Evolutionary conservation across 1,284 basidiomycete species (phyloP).

Genomic region (Neonothopanus nambi): DNA sequence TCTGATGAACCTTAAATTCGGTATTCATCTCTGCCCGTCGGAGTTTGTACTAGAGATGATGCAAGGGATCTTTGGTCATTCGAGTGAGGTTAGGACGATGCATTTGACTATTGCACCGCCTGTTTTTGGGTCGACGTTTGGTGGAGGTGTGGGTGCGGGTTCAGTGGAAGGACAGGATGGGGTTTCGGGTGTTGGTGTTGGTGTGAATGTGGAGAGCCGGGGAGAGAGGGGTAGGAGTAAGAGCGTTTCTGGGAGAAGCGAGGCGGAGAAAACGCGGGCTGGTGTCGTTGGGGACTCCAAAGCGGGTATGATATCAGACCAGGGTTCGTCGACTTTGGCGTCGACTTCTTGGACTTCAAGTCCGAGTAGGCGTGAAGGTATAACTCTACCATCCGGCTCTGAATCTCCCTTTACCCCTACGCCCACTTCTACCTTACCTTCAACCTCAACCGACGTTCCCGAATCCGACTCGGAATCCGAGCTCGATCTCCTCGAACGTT

Average conservation of each 20-base stretch:
- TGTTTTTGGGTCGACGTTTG: conserved; percentile 3
- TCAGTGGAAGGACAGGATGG: too few relatives aligned
- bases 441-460: too few relatives aligned
- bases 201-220: too few relatives aligned
- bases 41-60: conserved; percentile 35
- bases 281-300: too few relatives aligned
- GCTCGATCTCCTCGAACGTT: conserved; percentile 27
- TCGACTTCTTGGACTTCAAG: too few relatives aligned
- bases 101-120: conserved; percentile 36
- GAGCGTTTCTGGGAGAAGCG: too few relatives aligned
- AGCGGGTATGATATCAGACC: background rate
- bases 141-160: too few relatives aligned
- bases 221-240: too few relatives aligned
- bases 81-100: conserved; percentile 32
- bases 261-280: background rate
- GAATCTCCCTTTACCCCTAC: background rate
- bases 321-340: too few relatives aligned
- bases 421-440: too few relatives aligned
- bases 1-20: conserved; percentile 37
- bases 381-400: background rate
- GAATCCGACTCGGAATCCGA: background rate
- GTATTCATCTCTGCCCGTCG: conserved; percentile 32
- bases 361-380: too few relatives aligned
- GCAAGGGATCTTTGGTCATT: conserved; percentile 33
- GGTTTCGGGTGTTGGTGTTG: too few relatives aligned